These are phyloP conservation scores for Talaromyces wortmannii DNA, from an alignment of 495 filamentous ascomycete genomes.

Conservation along the genomic window DNA sequence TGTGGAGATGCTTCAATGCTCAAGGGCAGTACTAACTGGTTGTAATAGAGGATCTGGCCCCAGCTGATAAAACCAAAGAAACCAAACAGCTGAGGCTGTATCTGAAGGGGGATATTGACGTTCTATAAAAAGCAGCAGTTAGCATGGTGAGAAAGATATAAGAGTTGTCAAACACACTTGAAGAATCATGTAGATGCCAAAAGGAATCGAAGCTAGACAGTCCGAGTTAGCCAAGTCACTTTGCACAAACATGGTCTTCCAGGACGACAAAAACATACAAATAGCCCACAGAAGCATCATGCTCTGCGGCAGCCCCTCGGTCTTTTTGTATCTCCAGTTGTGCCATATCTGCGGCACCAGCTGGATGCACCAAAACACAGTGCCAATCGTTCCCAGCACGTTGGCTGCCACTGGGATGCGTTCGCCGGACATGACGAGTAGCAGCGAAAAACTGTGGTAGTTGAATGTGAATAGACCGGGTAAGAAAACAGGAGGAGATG, in stretches of 20 bases:
- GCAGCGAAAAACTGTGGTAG: too few relatives aligned
- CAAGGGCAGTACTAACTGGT: slow-evolving; percentile 35
- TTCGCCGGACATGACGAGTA: slow-evolving; percentile 13
- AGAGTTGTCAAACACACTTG: slow-evolving; percentile 22
- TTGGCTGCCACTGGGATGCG: slow-evolving; percentile 42
- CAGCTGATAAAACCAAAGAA: slow-evolving; percentile 57
- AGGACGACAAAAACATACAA: slow-evolving; percentile 33
- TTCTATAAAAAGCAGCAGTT: slow-evolving; percentile 36
- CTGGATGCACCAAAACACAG: slow-evolving; percentile 49
- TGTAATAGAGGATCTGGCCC: slow-evolving; percentile 60
- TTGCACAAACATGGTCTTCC: neutral
- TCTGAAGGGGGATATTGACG: slow-evolving; percentile 69
- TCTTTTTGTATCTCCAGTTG: slow-evolving; percentile 63
- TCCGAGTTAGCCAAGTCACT: neutral
- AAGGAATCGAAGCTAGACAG: slow-evolving; percentile 39
- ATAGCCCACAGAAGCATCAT: slow-evolving; percentile 76
- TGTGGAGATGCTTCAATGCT: too few relatives aligned
- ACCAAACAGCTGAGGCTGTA: slow-evolving; percentile 68
- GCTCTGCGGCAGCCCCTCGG: slow-evolving; percentile 60
- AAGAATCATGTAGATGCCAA: slow-evolving; percentile 47
- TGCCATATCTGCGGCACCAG: slow-evolving; percentile 59
- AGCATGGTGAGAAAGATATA: neutral
- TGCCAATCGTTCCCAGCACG: slow-evolving; percentile 49
- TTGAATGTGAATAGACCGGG: neutral
- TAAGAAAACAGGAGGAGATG: too few relatives aligned